phyloP scores from a whole-genome alignment of 768 basidiomycete genomes.

The Mycena galopus region DNA sequence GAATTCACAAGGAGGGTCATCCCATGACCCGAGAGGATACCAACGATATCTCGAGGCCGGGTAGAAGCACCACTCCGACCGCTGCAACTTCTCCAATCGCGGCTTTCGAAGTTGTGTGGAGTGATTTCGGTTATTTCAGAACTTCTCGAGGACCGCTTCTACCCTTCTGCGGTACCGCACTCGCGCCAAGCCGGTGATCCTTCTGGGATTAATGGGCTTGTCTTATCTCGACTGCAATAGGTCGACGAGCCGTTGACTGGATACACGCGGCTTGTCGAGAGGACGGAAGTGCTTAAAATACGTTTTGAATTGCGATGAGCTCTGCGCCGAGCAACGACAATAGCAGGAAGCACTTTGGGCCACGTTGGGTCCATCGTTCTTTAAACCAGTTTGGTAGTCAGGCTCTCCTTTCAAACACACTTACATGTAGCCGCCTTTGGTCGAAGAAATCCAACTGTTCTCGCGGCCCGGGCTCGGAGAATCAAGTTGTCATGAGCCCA shows the following conservation, averaged over 20 bases:
- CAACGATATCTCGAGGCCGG: neutral
- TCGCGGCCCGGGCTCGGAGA: neutral
- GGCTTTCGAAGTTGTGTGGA: neutral
- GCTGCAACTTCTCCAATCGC: neutral
- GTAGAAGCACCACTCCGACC: neutral
- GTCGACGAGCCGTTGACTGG: too few relatives aligned
- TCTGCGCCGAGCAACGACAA: neutral
- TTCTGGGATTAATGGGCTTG: neutral
- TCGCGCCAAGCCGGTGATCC: too few relatives aligned
- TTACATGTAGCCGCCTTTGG: neutral
- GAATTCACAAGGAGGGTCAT: too few relatives aligned
- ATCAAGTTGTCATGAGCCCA: slow-evolving; percentile 10
- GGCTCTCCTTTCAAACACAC: neutral
- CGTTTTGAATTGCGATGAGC: neutral
- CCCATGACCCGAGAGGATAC: too few relatives aligned
- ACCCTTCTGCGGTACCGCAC: neutral
- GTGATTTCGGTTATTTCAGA: slow-evolving; percentile 4
- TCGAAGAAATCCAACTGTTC: neutral
- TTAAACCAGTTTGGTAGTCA: neutral
- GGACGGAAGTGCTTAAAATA: too few relatives aligned
- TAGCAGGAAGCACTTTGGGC: neutral
- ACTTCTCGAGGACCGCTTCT: neutral
- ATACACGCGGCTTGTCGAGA: too few relatives aligned
- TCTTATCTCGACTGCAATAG: too few relatives aligned
- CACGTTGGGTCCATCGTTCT: too few relatives aligned